Evolutionary conservation across 1,284 basidiomycete species (phyloP).

Genomic region (Ustilago sp.): DNA sequence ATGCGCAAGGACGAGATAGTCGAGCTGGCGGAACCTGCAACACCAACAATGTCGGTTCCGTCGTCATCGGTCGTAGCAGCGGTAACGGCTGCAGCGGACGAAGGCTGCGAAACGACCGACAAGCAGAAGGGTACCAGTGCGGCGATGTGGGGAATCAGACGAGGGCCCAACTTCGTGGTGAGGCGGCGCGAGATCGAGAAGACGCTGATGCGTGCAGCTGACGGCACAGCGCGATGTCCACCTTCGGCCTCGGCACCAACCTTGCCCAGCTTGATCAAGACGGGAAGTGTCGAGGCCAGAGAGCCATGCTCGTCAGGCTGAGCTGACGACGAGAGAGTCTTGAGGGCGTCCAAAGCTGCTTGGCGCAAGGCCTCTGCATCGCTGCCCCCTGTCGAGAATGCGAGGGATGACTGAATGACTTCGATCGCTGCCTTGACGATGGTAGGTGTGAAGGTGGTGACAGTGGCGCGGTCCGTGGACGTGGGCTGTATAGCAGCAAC

Average conservation of each 20-base stretch:
- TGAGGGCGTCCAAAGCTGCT: slow-evolving; percentile 54
- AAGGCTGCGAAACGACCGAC: slow-evolving; percentile 20
- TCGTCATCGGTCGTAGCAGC: slow-evolving; percentile 18
- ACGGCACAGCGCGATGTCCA: slow-evolving; percentile 13
- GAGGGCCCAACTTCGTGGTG: slow-evolving; percentile 59
- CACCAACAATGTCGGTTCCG: slow-evolving; percentile 3
- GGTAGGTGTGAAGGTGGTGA: slow-evolving; percentile 39
- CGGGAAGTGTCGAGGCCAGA: slow-evolving; percentile 48
- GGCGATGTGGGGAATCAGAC: slow-evolving; percentile 65
- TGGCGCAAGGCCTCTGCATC: slow-evolving; percentile 37
- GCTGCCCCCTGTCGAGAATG: slow-evolving; percentile 18
- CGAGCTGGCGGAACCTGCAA: slow-evolving; percentile 24
- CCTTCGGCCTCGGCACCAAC: slow-evolving; percentile 29
- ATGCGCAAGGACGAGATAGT: slow-evolving; percentile 39
- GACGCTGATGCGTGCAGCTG: slow-evolving; percentile 44
- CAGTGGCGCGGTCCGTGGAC: slow-evolving; percentile 32
- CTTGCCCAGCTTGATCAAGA: slow-evolving; percentile 46
- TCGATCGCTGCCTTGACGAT: slow-evolving; percentile 48
- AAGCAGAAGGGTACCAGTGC: slow-evolving; percentile 53
- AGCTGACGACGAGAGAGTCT: slow-evolving; percentile 36
- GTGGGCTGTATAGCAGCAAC: slow-evolving; percentile 37
- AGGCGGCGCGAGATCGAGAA: slow-evolving; percentile 53
- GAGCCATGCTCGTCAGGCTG: slow-evolving; percentile 36
- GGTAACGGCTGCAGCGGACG: slow-evolving; percentile 5
- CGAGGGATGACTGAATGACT: slow-evolving; percentile 30